Evolutionary conservation across 495 filamentous ascomycete genomes (phyloP).

Genomic region (Chaetomidium leptoderma): DNA sequence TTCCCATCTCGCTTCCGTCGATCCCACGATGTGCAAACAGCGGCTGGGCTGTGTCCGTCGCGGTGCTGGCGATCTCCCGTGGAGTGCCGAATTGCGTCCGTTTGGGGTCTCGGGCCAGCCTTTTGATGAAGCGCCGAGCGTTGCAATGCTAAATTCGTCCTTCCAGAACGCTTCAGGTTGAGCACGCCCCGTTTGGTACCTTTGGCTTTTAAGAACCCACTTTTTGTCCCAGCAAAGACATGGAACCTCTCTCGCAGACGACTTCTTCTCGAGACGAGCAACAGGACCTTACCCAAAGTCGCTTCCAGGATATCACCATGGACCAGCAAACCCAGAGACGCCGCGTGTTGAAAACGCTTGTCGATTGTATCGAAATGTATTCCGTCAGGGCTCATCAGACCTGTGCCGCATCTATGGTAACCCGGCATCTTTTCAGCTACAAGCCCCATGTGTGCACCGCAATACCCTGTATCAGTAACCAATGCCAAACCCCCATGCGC

Average conservation of each 20-base stretch:
- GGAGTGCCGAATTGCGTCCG: background rate
- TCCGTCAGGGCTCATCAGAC: background rate
- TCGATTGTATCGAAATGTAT: background rate
- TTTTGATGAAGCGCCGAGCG: background rate
- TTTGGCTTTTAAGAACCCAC: background rate
- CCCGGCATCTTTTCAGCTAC: background rate
- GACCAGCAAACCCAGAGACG: background rate
- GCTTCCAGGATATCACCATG: background rate
- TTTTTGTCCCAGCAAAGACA: background rate
- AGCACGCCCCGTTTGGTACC: too few species aligned
- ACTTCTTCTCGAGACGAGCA: too few species aligned
- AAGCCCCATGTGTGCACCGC: background rate
- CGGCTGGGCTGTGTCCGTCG: background rate
- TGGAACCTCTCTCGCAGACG: too few species aligned
- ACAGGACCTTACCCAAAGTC: too few species aligned
- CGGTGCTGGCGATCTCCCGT: constrained; percentile 6
- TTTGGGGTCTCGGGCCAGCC: background rate
- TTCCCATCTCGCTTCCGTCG: constrained; percentile 20
- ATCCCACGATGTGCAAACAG: constrained; percentile 5
- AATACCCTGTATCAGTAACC: constrained; percentile 13
- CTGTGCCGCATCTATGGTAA: background rate
- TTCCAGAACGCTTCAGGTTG: background rate
- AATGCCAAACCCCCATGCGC: constrained; percentile 9
- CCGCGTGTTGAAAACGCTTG: background rate
- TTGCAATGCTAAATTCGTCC: background rate